Conservation (phyloP, 805 yeast species). For the Candida chauliodis region DNA sequence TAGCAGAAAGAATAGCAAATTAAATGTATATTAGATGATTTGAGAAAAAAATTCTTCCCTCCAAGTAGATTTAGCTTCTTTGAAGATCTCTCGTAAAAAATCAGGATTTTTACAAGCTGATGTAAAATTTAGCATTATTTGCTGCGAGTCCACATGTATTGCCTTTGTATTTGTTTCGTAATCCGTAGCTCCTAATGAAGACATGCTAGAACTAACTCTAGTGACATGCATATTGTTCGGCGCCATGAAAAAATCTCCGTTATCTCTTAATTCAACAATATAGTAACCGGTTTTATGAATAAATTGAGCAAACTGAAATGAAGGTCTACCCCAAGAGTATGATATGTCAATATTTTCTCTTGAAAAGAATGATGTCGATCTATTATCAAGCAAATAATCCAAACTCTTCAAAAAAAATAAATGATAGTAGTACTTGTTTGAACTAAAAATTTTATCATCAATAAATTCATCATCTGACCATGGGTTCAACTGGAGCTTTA, state of each 20-base stretch:
- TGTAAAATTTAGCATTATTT: slow-evolving; percentile 67
- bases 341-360: slow-evolving; percentile 58
- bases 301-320: slow-evolving; percentile 80
- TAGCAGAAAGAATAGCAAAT: slow-evolving; percentile 76
- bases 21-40: slow-evolving; percentile 15
- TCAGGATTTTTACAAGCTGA: slow-evolving; percentile 54
- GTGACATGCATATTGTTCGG: slow-evolving; percentile 84
- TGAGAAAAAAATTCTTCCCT: slow-evolving; percentile 20
- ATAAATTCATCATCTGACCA: slow-evolving; percentile 58
- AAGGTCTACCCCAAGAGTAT: slow-evolving; percentile 91
- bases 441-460: slow-evolving; percentile 35
- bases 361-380: slow-evolving; percentile 63
- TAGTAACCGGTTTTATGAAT: slow-evolving; percentile 88
- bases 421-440: slow-evolving; percentile 72
- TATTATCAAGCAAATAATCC: slow-evolving; percentile 78
- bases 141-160: slow-evolving; percentile 60
- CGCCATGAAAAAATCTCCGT: slow-evolving; percentile 75
- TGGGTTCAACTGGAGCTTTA: slow-evolving; percentile 66
- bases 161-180: slow-evolving; percentile 24
- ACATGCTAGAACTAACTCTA: slow-evolving; percentile 51
- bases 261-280: slow-evolving; percentile 79
- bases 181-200: slow-evolving; percentile 8
- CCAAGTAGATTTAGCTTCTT: slow-evolving; percentile 55
- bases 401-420: slow-evolving; percentile 62
- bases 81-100: slow-evolving; percentile 49